A percentile compares a stretch with the other conserved stretches of the same genome.
Conservation (phyloP, 129 eudicot genomes). For the Gnaphalium uliginosum region DNA sequence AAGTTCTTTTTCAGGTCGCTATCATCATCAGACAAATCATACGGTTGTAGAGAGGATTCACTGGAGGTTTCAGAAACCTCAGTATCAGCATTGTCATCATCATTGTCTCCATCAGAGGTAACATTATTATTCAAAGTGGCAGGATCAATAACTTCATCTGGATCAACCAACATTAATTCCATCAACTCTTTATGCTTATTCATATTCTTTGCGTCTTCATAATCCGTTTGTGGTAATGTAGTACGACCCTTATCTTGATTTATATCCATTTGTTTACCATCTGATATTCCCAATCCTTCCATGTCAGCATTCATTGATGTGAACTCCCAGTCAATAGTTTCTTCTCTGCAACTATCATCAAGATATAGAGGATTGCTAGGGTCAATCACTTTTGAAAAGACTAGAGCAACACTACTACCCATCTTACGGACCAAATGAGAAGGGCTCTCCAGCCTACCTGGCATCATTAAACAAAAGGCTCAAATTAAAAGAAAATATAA, state of each 20-base stretch:
- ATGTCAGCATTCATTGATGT: slow-evolving; percentile 47
- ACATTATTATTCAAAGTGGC: slow-evolving; percentile 49
- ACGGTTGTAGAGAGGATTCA: slow-evolving; percentile 82
- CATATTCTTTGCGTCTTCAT: slow-evolving; percentile 30
- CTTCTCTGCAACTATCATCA: slow-evolving; percentile 72
- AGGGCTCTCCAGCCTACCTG: slow-evolving; percentile 94
- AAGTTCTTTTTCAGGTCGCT: slow-evolving; percentile 70
- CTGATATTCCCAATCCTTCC: slow-evolving; percentile 27
- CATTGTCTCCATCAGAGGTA: slow-evolving; percentile 49
- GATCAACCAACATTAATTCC: slow-evolving; percentile 57
- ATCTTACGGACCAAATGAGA: slow-evolving; percentile 66
- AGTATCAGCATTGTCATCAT: slow-evolving; percentile 41
- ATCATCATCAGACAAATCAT: slow-evolving; percentile 86
- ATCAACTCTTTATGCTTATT: slow-evolving; percentile 39
- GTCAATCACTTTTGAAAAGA: slow-evolving; percentile 82
- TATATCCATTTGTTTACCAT: slow-evolving; percentile 25
- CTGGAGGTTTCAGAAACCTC: slow-evolving; percentile 78
- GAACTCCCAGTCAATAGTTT: slow-evolving; percentile 82
- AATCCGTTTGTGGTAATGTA: slow-evolving; percentile 27
- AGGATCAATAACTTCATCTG: slow-evolving; percentile 91
- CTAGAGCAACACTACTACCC: slow-evolving; percentile 84
- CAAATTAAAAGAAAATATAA: slow-evolving; percentile 20
- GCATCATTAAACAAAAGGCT: slow-evolving; percentile 25
- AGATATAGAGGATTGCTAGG: slow-evolving; percentile 93
- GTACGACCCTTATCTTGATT: slow-evolving; percentile 18